phyloP scores from a whole-genome alignment of 2,329 filamentous ascomycete genomes.

The Monilinia aucupariae region DNA sequence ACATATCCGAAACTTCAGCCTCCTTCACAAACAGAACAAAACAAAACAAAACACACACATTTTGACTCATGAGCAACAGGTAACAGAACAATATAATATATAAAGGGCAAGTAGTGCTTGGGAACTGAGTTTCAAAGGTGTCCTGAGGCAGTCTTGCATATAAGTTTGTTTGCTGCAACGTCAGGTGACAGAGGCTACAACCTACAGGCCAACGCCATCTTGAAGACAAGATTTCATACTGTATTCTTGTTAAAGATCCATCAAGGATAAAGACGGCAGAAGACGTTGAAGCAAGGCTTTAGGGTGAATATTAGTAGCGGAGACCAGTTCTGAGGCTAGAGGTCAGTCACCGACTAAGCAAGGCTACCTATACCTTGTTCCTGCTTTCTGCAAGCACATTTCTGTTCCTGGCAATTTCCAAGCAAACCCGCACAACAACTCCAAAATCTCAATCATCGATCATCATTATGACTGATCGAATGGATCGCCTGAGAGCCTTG shows the following conservation, averaged over 20 bases:
- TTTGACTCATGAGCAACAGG: background rate
- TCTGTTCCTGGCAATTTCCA: background rate
- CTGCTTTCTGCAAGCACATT: background rate
- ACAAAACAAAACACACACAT: background rate
- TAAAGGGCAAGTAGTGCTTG: background rate
- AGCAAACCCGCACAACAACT: background rate
- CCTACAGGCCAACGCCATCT: background rate
- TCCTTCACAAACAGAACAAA: background rate
- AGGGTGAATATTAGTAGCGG: background rate
- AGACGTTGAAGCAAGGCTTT: background rate
- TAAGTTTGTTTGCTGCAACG: background rate
- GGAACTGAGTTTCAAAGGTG: background rate
- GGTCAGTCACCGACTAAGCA: background rate
- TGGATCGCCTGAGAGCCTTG: slow-evolving; percentile 9
- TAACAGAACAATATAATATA: background rate
- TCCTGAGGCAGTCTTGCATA: slow-evolving; percentile 2
- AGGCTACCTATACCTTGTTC: background rate
- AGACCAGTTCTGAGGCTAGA: background rate
- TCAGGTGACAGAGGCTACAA: background rate
- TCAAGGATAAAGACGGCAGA: background rate
- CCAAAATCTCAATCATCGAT: background rate
- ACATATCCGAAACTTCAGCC: background rate
- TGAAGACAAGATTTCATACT: background rate
- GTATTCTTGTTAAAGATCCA: background rate
- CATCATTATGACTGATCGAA: background rate